Conservation (phyloP, 495 filamentous ascomycete genomes). For the Schizothecium vesticola region DNA sequence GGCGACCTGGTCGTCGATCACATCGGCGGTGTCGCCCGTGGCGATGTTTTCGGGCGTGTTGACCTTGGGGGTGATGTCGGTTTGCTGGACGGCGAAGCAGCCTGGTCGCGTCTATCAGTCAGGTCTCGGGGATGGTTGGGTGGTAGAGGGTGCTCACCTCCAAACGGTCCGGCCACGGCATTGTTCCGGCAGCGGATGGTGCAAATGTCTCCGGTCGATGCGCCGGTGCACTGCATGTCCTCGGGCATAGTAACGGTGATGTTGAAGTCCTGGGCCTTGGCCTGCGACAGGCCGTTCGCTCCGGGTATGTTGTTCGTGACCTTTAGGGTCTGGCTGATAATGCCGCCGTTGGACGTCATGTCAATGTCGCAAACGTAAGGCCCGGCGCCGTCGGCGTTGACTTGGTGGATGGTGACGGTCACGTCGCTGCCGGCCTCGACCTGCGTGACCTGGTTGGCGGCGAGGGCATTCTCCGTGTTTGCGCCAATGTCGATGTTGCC, state of each 20-base stretch:
- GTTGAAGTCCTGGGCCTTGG: constrained; percentile 40
- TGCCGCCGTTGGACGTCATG: constrained; percentile 39
- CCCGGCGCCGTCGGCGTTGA: constrained; percentile 52
- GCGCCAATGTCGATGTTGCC: constrained; percentile 53
- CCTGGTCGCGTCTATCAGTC: constrained; percentile 12
- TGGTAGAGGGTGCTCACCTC: constrained; percentile 23
- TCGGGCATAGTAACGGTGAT: constrained; percentile 43
- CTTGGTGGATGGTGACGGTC: constrained; percentile 46
- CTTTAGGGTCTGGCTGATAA: constrained; percentile 36
- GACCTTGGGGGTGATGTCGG: constrained; percentile 26
- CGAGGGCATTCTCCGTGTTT: constrained; percentile 46
- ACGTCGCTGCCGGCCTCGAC: constrained; percentile 36
- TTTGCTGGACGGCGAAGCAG: constrained; percentile 45
- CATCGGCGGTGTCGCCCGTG: constrained; percentile 28
- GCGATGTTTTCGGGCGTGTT: constrained; percentile 33
- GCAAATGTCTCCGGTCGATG: constrained; percentile 48
- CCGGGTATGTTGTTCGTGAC: constrained; percentile 44
- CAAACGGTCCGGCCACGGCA: constrained; percentile 53
- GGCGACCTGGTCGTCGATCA: constrained; percentile 24
- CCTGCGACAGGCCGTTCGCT: constrained; percentile 43
- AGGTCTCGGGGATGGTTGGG: neutral
- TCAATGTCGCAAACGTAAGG: constrained; percentile 48
- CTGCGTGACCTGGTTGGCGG: constrained; percentile 38
- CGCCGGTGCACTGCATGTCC: constrained; percentile 37
- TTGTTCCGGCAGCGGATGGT: constrained; percentile 52